phyloP scores from a whole-genome alignment of 352 stramenopile species.

The Pythium plurisporium region DNA sequence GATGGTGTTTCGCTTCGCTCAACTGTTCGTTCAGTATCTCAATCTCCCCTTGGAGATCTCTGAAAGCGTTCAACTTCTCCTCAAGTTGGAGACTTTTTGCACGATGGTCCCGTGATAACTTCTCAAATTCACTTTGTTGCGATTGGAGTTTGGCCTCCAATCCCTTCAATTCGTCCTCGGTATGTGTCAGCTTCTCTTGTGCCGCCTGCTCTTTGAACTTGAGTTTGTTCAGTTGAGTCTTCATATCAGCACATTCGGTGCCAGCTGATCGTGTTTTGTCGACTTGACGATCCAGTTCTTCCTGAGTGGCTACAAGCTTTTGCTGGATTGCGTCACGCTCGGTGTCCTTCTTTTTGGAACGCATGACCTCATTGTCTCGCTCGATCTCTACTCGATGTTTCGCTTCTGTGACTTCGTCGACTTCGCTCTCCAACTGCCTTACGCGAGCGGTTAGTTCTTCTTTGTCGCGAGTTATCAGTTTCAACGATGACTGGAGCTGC shows the following conservation, averaged over 20 bases:
- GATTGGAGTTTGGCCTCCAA: constrained; percentile 15
- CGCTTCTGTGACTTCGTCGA: constrained; percentile 25
- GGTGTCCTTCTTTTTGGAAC: constrained; percentile 30
- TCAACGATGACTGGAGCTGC: constrained; percentile 34
- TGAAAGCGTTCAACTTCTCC: constrained; percentile 17
- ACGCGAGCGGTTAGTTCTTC: constrained; percentile 26
- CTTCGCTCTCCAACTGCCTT: constrained; percentile 25
- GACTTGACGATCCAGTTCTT: constrained; percentile 27
- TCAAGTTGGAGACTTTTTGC: constrained; percentile 21
- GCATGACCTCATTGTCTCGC: constrained; percentile 20
- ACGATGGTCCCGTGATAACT: constrained; percentile 15
- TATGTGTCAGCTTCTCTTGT: constrained; percentile 28
- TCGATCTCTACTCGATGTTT: constrained; percentile 31
- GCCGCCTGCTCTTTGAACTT: constrained; percentile 41
- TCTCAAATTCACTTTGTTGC: constrained; percentile 23
- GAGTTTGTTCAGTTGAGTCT: constrained; percentile 29
- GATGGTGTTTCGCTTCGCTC: constrained; percentile 18
- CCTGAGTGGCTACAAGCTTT: constrained; percentile 26
- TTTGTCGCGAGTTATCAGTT: constrained; percentile 36
- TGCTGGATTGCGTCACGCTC: constrained; percentile 28
- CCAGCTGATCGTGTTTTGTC: constrained; percentile 24
- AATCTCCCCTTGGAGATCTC: constrained; percentile 23
- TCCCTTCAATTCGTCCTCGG: constrained; percentile 25
- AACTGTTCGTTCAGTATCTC: constrained; percentile 32
- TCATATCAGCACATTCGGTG: constrained; percentile 29